These are phyloP conservation scores for Clonostachys rosea DNA, from an alignment of 2,329 filamentous ascomycete species.

Conservation along the genomic window DNA sequence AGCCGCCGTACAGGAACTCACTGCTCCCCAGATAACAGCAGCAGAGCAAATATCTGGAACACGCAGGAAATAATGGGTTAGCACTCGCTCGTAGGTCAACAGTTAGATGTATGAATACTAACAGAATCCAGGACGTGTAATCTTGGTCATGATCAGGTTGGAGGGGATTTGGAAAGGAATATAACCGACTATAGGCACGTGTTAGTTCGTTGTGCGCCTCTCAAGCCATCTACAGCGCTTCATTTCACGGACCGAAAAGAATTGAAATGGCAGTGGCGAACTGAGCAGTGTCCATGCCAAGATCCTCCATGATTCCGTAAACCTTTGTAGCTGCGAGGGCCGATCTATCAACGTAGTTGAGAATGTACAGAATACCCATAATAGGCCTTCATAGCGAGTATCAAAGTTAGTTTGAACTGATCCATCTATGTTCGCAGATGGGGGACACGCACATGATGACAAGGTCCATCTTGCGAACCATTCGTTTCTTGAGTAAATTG, in stretches of 20 bases:
- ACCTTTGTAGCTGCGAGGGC: constrained; percentile 29
- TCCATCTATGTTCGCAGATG: not conserved
- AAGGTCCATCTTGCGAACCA: constrained; percentile 13
- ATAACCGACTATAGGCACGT: constrained; percentile 26
- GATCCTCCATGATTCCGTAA: constrained; percentile 29
- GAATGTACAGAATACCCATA: constrained; percentile 26
- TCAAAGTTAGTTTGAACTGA: not conserved
- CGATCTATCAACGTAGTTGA: constrained; percentile 31
- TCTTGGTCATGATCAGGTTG: constrained; percentile 41
- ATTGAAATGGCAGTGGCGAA: constrained; percentile 33
- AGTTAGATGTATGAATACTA: constrained; percentile 12
- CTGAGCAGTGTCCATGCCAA: constrained; percentile 24
- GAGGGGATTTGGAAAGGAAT: constrained; percentile 42
- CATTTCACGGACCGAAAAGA: constrained; percentile 22
- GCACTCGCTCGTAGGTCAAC: not conserved
- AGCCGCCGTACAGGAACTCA: constrained; percentile 30
- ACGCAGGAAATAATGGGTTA: not conserved
- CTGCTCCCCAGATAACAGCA: constrained; percentile 36
- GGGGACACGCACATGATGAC: constrained; percentile 8
- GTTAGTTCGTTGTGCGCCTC: not conserved
- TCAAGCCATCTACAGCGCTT: not conserved
- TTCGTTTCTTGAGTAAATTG: constrained; percentile 7
- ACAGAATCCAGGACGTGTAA: constrained; percentile 35
- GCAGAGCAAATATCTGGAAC: constrained; percentile 14
- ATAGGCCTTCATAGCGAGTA: constrained; percentile 9